These are phyloP conservation scores for Cladosporium velox DNA, from an alignment of 2,329 filamentous ascomycete genomes.

Conservation along the genomic window DNA sequence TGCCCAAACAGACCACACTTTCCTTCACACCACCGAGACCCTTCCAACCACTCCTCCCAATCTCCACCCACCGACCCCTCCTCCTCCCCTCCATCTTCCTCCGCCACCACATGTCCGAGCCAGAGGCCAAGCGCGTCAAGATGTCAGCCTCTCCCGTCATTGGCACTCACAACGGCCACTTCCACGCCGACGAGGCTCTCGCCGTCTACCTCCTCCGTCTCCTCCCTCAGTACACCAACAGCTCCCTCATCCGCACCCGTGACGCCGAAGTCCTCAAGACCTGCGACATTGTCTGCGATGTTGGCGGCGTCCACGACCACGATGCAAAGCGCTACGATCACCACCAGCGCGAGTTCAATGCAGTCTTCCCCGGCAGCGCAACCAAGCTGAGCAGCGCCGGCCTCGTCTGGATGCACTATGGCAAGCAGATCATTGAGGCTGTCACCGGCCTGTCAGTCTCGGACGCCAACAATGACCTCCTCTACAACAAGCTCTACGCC, in stretches of 20 bases:
- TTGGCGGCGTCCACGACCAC: slow-evolving; percentile 91
- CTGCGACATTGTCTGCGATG: slow-evolving; percentile 95
- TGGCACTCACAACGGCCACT: slow-evolving; percentile 96
- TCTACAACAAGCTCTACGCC: slow-evolving; percentile 88
- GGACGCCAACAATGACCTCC: slow-evolving; percentile 66
- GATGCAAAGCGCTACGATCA: slow-evolving; percentile 83
- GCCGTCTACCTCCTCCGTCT: slow-evolving; percentile 93
- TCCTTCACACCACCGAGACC: neutral
- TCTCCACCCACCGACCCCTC: neutral
- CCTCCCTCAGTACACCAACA: slow-evolving; percentile 75
- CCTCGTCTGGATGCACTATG: slow-evolving; percentile 94
- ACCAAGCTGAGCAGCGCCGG: slow-evolving; percentile 95
- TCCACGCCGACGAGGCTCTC: slow-evolving; percentile 97
- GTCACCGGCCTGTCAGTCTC: slow-evolving; percentile 62
- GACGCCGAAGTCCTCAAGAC: slow-evolving; percentile 74
- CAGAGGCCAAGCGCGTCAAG: slow-evolving; percentile 76
- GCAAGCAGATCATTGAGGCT: slow-evolving; percentile 75
- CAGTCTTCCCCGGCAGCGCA: slow-evolving; percentile 76
- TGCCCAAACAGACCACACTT: slow-evolving; percentile 9
- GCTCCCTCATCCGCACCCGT: slow-evolving; percentile 80
- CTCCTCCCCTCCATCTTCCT: neutral
- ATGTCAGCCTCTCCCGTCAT: slow-evolving; percentile 60
- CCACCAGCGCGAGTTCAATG: slow-evolving; percentile 88
- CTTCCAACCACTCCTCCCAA: neutral
- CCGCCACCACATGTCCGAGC: slow-evolving; percentile 25